Evolutionary conservation across 2,329 filamentous ascomycete species (phyloP).

Genomic region (Paraphoma sp.): DNA sequence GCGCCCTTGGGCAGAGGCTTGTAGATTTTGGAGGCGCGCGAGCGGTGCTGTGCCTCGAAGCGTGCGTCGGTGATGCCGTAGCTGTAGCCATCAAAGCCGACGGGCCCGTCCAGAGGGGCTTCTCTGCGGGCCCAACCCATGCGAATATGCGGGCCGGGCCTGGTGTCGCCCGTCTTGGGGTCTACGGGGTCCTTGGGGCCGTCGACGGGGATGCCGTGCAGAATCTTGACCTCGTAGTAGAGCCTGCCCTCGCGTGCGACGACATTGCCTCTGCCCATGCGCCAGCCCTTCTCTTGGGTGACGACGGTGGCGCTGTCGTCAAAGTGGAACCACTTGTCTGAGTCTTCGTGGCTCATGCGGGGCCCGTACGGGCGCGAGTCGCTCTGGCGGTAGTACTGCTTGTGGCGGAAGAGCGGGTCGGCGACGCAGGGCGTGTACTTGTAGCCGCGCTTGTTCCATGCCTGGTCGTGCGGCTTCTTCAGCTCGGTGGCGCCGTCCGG

Average conservation of each 20-base stretch:
- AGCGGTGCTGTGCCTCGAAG: slow-evolving; percentile 92
- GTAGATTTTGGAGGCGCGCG: slow-evolving; percentile 86
- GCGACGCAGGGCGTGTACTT: slow-evolving; percentile 91
- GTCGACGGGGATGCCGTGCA: slow-evolving; percentile 70
- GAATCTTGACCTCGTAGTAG: slow-evolving; percentile 94
- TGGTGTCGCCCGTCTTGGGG: slow-evolving; percentile 40
- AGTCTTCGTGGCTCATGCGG: slow-evolving; percentile 91
- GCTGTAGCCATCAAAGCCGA: slow-evolving; percentile 90
- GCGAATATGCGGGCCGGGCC: slow-evolving; percentile 70
- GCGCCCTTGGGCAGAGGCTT: slow-evolving; percentile 47
- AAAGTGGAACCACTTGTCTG: slow-evolving; percentile 83
- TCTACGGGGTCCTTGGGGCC: slow-evolving; percentile 49
- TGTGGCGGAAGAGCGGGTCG: slow-evolving; percentile 84
- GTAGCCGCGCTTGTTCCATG: slow-evolving; percentile 74
- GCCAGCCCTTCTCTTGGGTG: slow-evolving; percentile 90
- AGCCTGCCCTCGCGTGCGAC: slow-evolving; percentile 86
- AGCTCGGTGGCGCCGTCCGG: slow-evolving; percentile 52
- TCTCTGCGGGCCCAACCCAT: slow-evolving; percentile 87
- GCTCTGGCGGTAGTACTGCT: slow-evolving; percentile 86
- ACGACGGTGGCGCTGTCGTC: slow-evolving; percentile 75
- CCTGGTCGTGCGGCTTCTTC: slow-evolving; percentile 58
- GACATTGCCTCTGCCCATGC: slow-evolving; percentile 89
- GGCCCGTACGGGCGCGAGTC: slow-evolving; percentile 84
- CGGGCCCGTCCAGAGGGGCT: slow-evolving; percentile 80
- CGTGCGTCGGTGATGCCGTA: slow-evolving; percentile 90